Conservation (phyloP, 768 basidiomycete genomes). For the Kwoniella dejecticola region DNA sequence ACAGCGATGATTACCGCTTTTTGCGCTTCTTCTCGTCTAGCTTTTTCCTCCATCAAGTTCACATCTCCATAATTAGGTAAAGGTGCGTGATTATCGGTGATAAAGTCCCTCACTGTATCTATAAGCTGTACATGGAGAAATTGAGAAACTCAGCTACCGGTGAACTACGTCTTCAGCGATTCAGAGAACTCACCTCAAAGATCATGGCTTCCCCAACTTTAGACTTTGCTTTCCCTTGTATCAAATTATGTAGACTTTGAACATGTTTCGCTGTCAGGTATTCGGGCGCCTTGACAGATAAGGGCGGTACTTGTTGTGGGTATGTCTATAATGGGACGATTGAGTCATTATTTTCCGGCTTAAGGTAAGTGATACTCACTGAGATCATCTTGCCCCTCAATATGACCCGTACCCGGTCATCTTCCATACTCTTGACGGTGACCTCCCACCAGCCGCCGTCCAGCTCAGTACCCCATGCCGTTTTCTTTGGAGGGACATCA, state of each 20-base stretch:
- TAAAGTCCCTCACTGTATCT: slow-evolving; percentile 38
- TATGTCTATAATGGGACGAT: slow-evolving; percentile 30
- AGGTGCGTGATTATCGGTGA: slow-evolving; percentile 47
- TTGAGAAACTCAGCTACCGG: not conserved
- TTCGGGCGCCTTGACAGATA: slow-evolving; percentile 33
- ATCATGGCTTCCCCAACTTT: slow-evolving; percentile 44
- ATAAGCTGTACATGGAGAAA: slow-evolving; percentile 27
- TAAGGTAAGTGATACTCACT: slow-evolving; percentile 26
- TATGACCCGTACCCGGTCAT: slow-evolving; percentile 37
- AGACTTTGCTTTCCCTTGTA: slow-evolving; percentile 40
- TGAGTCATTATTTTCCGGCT: not conserved
- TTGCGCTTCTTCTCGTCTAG: slow-evolving; percentile 46
- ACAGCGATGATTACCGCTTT: slow-evolving; percentile 33
- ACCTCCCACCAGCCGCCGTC: slow-evolving; percentile 50
- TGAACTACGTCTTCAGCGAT: not conserved
- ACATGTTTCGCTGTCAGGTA: slow-evolving; percentile 42
- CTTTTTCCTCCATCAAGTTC: slow-evolving; percentile 52
- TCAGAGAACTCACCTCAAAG: slow-evolving; percentile 40
- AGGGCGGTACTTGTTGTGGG: slow-evolving; percentile 36
- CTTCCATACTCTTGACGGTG: slow-evolving; percentile 31
- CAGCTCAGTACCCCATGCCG: slow-evolving; percentile 49
- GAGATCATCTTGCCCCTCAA: slow-evolving; percentile 44
- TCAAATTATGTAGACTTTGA: slow-evolving; percentile 29
- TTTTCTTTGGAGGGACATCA: slow-evolving; percentile 44
- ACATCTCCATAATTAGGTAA: slow-evolving; percentile 39